Percentiles rank a stretch among this genome's conserved stretches.
These are phyloP conservation scores for Nakazawaea populi DNA, from an alignment of 805 yeast genomes.

Conservation along the genomic window DNA sequence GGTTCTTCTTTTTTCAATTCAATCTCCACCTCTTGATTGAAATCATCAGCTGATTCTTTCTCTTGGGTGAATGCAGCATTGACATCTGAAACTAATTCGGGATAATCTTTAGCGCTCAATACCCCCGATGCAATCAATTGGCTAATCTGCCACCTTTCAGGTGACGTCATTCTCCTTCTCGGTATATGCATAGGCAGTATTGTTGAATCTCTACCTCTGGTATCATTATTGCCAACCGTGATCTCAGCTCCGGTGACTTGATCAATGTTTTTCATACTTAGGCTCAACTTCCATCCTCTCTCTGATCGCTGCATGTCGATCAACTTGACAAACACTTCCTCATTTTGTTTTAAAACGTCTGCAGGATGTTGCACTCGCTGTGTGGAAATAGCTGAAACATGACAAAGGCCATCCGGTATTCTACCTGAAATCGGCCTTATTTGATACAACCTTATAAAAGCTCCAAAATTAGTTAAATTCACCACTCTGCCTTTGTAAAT, in stretches of 20 bases:
- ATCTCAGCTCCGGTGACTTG: constrained; percentile 55
- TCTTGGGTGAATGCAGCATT: constrained; percentile 23
- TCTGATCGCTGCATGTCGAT: constrained; percentile 23
- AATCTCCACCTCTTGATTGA: constrained; percentile 49
- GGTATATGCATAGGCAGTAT: neutral
- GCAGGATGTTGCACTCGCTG: constrained; percentile 49
- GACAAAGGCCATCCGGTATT: constrained; percentile 60
- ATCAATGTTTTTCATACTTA: constrained; percentile 68
- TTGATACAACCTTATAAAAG: constrained; percentile 55
- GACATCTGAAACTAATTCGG: constrained; percentile 40
- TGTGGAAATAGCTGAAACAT: constrained; percentile 62
- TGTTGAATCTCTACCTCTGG: constrained; percentile 2
- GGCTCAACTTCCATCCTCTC: constrained; percentile 41
- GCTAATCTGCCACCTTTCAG: constrained; percentile 86
- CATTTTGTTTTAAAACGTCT: constrained; percentile 50
- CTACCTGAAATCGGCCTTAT: constrained; percentile 19
- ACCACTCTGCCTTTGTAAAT: constrained; percentile 59
- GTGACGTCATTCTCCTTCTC: constrained; percentile 57
- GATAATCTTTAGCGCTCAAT: constrained; percentile 59
- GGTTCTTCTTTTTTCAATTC: constrained; percentile 71
- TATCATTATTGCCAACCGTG: neutral
- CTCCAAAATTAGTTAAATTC: constrained; percentile 66
- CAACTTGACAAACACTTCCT: constrained; percentile 62
- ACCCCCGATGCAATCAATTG: constrained; percentile 82
- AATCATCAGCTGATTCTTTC: constrained; percentile 13